A percentile compares a stretch with the other conserved stretches of the same genome.
These are phyloP conservation scores for Hysterium pulicare DNA, from an alignment of 2,329 filamentous ascomycete species.

Conservation along the genomic window DNA sequence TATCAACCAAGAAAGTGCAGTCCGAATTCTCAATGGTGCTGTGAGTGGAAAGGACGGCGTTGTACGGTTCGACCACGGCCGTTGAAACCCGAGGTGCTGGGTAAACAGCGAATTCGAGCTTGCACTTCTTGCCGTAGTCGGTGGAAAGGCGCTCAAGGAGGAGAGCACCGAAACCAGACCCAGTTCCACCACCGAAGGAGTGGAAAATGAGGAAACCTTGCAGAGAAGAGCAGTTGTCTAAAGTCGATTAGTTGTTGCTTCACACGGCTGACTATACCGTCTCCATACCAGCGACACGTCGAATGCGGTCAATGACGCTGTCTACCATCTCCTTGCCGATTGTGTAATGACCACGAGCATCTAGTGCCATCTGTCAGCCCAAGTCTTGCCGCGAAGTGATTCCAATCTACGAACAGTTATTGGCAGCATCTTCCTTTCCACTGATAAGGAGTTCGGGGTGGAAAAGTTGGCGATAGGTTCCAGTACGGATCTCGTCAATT, in stretches of 20 bases:
- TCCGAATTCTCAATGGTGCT: conserved; percentile 76
- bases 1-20: conserved; percentile 74
- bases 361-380: conserved; percentile 31
- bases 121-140: conserved; percentile 74
- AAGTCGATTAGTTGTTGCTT: conserved; percentile 12
- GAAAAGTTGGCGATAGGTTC: conserved; percentile 65
- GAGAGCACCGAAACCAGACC: conserved; percentile 69
- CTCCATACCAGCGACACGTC: conserved; percentile 62
- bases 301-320: conserved; percentile 65
- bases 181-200: conserved; percentile 70
- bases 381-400: not conserved
- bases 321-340: conserved; percentile 75
- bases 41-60: conserved; percentile 69
- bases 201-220: conserved; percentile 74
- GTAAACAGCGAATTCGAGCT: conserved; percentile 72
- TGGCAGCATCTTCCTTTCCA: conserved; percentile 73
- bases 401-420: conserved; percentile 57
- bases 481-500: conserved; percentile 71
- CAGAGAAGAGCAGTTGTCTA: conserved; percentile 70
- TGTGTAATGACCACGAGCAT: conserved; percentile 72
- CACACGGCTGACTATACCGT: not conserved
- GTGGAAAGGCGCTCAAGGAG: conserved; percentile 69
- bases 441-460: conserved; percentile 70
- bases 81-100: conserved; percentile 67
- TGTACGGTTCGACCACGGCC: conserved; percentile 71